A percentile compares a stretch with the other conserved stretches of the same genome.
These are phyloP conservation scores for Diaporthe australafricana DNA, from an alignment of 2,329 filamentous ascomycete species.

Conservation along the genomic window DNA sequence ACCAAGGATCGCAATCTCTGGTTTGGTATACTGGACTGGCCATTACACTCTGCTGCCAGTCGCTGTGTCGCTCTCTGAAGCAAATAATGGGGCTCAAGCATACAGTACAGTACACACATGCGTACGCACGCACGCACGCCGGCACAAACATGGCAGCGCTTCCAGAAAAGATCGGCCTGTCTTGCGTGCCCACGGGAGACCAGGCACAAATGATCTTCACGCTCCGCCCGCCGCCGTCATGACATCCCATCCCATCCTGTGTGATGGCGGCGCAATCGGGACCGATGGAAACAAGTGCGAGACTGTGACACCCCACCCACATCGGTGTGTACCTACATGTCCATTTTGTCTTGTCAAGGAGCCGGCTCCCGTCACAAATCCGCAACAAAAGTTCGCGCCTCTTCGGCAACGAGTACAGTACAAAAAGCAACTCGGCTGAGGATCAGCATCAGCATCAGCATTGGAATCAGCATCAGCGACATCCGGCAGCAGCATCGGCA, in stretches of 20 bases:
- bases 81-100: background rate
- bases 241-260: slow-evolving; percentile 1
- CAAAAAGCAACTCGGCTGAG: slow-evolving; percentile 1
- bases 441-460: slow-evolving; percentile 4
- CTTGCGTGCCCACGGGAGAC: background rate
- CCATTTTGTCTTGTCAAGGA: background rate
- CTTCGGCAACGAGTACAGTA: background rate
- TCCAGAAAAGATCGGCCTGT: slow-evolving; percentile 28
- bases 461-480: background rate
- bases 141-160: slow-evolving; percentile 25
- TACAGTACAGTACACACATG: background rate
- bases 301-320: slow-evolving; percentile 21
- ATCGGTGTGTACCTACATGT: background rate
- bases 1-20: background rate
- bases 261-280: slow-evolving; percentile 31
- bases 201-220: background rate
- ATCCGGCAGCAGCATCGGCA: background rate
- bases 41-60: background rate
- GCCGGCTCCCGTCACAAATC: background rate
- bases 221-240: slow-evolving; percentile 6
- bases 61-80: background rate
- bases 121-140: background rate
- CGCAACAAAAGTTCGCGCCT: slow-evolving; percentile 6
- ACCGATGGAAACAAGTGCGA: slow-evolving; percentile 28
- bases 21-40: background rate